phyloP scores from a whole-genome alignment of 768 basidiomycete genomes.

The Kwoniella pini region DNA sequence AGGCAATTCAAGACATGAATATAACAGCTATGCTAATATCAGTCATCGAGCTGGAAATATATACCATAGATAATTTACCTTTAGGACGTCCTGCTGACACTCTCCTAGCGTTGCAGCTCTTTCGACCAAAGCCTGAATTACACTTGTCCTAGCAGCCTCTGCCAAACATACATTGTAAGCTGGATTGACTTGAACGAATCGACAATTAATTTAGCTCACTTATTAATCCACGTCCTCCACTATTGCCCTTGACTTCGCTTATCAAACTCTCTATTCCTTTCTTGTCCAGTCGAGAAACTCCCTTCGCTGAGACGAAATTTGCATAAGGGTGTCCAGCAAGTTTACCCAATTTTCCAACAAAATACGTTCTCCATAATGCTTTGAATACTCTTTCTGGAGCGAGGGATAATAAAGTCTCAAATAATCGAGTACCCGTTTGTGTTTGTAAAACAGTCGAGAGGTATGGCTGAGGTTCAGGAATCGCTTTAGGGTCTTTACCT shows the following conservation, averaged over 20 bases:
- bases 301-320: conserved; percentile 88
- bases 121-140: conserved; percentile 74
- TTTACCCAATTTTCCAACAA: conserved; percentile 68
- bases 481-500: conserved; percentile 9
- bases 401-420: conserved; percentile 74
- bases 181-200: too few relatives aligned
- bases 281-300: conserved; percentile 65
- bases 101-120: conserved; percentile 61
- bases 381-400: conserved; percentile 66
- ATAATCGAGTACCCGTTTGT: conserved; percentile 81
- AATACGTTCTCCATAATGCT: conserved; percentile 74
- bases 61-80: conserved; percentile 59
- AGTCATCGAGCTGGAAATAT: background rate
- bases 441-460: conserved; percentile 79
- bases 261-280: conserved; percentile 63
- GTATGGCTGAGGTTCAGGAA: conserved; percentile 58
- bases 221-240: conserved; percentile 64
- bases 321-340: conserved; percentile 85
- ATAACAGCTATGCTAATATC: conserved; percentile 61
- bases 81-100: conserved; percentile 60
- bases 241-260: conserved; percentile 61
- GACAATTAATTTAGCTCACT: conserved; percentile 59
- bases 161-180: too few relatives aligned
- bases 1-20: conserved; percentile 64
- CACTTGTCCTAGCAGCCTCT: conserved; percentile 75